Evolutionary conservation across 371 early-diverging fungal species (phyloP), one percentile per base, ranked within the genome.

Genomic region (Apophysomyces elegans): DNA sequence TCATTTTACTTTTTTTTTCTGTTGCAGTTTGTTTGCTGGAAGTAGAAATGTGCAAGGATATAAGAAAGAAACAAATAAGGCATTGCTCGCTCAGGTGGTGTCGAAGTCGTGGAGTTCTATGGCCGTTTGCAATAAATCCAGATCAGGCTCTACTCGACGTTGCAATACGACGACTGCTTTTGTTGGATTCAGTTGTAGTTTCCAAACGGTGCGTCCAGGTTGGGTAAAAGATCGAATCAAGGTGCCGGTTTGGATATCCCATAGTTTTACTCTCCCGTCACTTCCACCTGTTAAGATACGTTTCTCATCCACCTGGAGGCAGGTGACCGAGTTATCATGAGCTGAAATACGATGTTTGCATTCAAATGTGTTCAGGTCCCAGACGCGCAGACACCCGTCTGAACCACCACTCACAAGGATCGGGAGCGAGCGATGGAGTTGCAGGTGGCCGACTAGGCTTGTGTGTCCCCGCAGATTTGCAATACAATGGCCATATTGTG

Each of bases 331-430:
- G 45, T 90, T 91, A 16, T 86, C 78, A 65, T 95, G 95, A 0
- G 93, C 93, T 21, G 86, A 86, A 11, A 93, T 86, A 35, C 84
- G 81, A 57, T 85, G 85, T 58, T 84, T 81, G 50, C 92, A 88
- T 59, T 82, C 78, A 59, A 78, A 80, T 13, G 71, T 85, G 8
- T 73, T 74, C 21, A 93, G 84, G 37, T 87, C 84, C 98, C 98
- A 98, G 21, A 97, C 83, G 9, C 93, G 85, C 36, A 94, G 79
- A 37, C 88, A 87, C 1, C 94, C 89, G 77, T 98, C 98, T 14
- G 94, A 93, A 8, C 93, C 89, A 11, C 93, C 95, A 56, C 88
- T 95, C 58, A 93, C 90, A 44, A 94, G 78, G 36, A 84, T 83
- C 44, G 85, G 66, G 11, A 81, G 79, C 1, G 87, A 82, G 18